Evolutionary conservation across 2,329 filamentous ascomycete genomes (phyloP), one percentile per base, ranked within the genome.

Genomic region (Curvularia verruculosa): DNA sequence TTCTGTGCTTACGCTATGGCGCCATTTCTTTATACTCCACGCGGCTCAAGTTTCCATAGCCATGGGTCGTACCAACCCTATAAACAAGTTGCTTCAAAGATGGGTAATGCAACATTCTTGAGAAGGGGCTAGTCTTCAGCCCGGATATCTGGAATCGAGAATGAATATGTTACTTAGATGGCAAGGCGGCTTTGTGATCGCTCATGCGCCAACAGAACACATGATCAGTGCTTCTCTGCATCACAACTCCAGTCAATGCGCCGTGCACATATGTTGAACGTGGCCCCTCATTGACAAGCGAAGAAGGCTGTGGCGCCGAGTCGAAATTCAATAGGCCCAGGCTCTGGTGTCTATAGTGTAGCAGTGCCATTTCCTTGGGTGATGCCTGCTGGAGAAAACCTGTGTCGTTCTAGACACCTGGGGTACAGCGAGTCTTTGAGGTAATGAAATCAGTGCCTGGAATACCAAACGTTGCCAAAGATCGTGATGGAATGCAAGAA

Each of bases 191-290:
- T n/a, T 3, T 40, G 34, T 19, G 53, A 7, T 36, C 24, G 48
- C 41, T 34, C 34, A 19, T 46, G 53, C 40, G 24, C 44, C 28
- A 26, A 29, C 29, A 31, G 53, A 56, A 56, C 53, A 26, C 31
- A 39, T 56, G 53, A 56, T 29, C 53, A 52, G 40, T 56, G 53
- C 53, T 39, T 18, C 41, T 26, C 48, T 46, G 34, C 34, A 40
- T 37, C 15, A n/a, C 34, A 36, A 36, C 15, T 49, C 15, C 43
- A 19, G 24, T 52, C 41, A 15, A 21, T 44, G 48, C 41, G 36
- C 26, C 40, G 26, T 34, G 26, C 24, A 28, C 47, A 24, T 39
- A 39, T 44, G 29, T 31, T 37, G 39, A 24, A 45, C 31, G 34
- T 50, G 39, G 40, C 19, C n/a, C 18, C 24, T 24, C n/a, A 21